Evolutionary conservation across 495 filamentous ascomycete species (phyloP), one percentile per base, ranked within the genome.

Genomic region (Penicillium simplicissimum): DNA sequence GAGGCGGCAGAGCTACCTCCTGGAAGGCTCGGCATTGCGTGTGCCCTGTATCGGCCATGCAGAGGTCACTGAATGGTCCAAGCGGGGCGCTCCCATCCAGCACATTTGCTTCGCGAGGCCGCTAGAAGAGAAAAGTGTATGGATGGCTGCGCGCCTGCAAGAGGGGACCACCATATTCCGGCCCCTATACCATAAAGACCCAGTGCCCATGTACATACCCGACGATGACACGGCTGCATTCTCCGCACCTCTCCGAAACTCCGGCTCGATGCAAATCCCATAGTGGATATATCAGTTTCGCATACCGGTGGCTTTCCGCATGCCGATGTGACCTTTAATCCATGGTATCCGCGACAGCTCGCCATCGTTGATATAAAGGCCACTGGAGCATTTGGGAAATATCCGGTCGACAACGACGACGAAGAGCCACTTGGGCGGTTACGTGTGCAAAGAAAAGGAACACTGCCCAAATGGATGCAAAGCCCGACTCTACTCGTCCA

Each of bases 341-440:
- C 90, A n/a, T 87, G 84, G 78, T 83, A 86, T 65, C 76, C 82
- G 60, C 80, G 81, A 13, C 88, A 90, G 69, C 74, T 96, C 52
- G 90, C 80, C 10, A 81, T 95, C 23, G 79, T 96, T 23, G 92
- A 96, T 67, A 81, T 84, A 67, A 72, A 47, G 93, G 92, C 0
- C 76, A 79, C 35, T 97, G 93, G 93, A 87, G 76, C 64, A 70
- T 96, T 4, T 96, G 88, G 87, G 83, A 92, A 58, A 73, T 96
- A 37, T 74, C 76, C 37, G 78, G 80, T 21, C 64, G 71, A 1
- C 73, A 79, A 43, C 71, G 60, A 34, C 55, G 67, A 40, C 73
- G 70, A 42, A 69, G 68, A 47, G 61, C 68, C 37, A 70, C 63
- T 55, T 75, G 65, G 67, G 49, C 68, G 48, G 61, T 66, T 25